Conservation (phyloP, 2,329 filamentous ascomycete genomes). For the Penicillium sp. region DNA sequence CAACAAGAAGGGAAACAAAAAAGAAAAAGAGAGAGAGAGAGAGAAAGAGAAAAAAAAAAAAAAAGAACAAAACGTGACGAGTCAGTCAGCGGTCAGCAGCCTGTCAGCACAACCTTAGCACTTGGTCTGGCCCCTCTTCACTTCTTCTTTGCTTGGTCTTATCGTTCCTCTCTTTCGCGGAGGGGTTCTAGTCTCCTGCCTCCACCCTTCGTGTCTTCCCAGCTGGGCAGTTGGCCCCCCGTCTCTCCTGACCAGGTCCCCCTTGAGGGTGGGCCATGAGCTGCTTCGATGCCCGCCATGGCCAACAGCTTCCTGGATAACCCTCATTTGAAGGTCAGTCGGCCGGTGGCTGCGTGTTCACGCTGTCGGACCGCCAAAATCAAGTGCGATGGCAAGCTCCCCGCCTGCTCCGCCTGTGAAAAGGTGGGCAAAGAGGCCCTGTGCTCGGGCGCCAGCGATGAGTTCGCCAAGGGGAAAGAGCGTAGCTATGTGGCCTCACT, state of each 20-base stretch:
- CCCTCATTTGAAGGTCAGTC: constrained; percentile 54
- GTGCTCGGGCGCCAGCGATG: constrained; percentile 90
- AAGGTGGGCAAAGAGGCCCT: constrained; percentile 79
- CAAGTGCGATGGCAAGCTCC: constrained; percentile 95
- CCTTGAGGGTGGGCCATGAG: constrained; percentile 17
- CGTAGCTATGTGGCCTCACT: constrained; percentile 93
- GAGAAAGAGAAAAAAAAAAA: too few relatives aligned
- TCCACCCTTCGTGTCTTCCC: neutral
- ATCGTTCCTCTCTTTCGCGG: too few relatives aligned
- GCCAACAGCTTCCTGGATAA: constrained; percentile 34
- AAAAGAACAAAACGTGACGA: too few relatives aligned
- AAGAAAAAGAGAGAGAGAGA: too few relatives aligned
- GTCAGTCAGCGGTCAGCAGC: too few relatives aligned
- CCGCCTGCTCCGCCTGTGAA: constrained; percentile 91
- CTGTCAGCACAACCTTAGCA: too few relatives aligned
- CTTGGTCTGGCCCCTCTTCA: too few relatives aligned
- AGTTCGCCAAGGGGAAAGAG: constrained; percentile 93
- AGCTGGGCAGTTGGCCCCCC: too few relatives aligned
- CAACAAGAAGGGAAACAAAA: too few relatives aligned
- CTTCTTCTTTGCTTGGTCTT: too few relatives aligned
- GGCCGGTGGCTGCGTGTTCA: constrained; percentile 73
- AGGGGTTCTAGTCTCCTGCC: neutral
- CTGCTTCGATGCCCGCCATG: constrained; percentile 27
- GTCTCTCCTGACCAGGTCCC: neutral
- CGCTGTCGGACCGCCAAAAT: constrained; percentile 88